Percentiles rank a stretch among this genome's conserved stretches.
phyloP scores from a whole-genome alignment of 257 asterid genomes.

The Nemophila menziesii region DNA sequence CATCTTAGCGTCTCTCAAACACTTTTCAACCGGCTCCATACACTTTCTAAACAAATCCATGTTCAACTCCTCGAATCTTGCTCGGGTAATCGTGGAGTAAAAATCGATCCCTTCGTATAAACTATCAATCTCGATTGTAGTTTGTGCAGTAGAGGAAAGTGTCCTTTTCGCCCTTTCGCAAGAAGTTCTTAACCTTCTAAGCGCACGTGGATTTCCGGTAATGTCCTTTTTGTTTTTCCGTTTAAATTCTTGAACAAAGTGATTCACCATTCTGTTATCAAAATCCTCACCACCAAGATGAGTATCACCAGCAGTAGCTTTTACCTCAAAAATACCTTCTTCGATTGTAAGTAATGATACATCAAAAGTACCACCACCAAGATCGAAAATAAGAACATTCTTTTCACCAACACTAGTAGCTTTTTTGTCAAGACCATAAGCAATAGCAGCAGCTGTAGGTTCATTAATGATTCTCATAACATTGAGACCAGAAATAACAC shows the following conservation, averaged over 20 bases:
- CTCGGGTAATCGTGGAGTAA: too few species aligned
- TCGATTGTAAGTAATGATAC: too few species aligned
- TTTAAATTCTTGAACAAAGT: background rate
- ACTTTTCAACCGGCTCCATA: conserved; percentile 1
- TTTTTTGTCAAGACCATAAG: too few species aligned
- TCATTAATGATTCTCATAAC: too few species aligned
- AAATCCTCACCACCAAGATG: background rate
- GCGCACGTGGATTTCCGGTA: background rate
- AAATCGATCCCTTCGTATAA: too few species aligned
- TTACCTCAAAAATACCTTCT: background rate
- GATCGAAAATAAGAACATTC: background rate
- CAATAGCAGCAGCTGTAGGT: too few species aligned
- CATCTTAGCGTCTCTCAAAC: conserved; percentile 1
- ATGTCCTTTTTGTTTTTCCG: conserved; percentile 1
- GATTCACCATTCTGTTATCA: background rate
- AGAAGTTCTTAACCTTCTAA: conserved; percentile 1
- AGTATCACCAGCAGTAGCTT: conserved; percentile 1
- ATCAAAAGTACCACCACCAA: too few species aligned
- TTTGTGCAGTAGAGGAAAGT: too few species aligned
- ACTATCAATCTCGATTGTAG: too few species aligned
- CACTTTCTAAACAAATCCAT: conserved; percentile 2
- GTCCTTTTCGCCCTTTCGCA: too few species aligned
- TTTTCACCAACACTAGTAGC: too few species aligned
- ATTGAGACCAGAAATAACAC: too few species aligned
- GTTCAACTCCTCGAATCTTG: background rate